phyloP scores from a whole-genome alignment of 148 eudicot genomes.

The Polygonum maritimum region DNA sequence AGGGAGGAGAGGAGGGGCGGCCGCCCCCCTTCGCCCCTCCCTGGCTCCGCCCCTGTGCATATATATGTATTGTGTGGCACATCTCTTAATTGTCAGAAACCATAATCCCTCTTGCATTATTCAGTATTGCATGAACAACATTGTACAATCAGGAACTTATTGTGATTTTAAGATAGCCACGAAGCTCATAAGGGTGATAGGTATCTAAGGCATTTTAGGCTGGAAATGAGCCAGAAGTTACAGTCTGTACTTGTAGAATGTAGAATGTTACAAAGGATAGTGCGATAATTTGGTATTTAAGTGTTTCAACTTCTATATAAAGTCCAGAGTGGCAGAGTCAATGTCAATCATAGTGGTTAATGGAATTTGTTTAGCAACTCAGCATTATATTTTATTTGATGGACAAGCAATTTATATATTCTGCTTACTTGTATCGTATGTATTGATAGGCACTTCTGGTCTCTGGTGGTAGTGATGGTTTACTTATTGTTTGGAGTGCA shows the following conservation, averaged over 20 bases:
- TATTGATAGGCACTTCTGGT: conserved; percentile 73
- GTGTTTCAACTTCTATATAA: not conserved
- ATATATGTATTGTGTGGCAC: not conserved
- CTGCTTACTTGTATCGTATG: not conserved
- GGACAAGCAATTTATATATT: not conserved
- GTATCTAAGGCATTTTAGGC: not conserved
- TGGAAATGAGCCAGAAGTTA: not conserved
- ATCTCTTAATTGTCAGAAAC: not conserved
- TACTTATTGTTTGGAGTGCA: conserved; percentile 87
- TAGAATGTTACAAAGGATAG: not conserved
- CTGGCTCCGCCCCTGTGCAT: too few species aligned
- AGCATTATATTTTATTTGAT: not conserved
- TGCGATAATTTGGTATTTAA: not conserved
- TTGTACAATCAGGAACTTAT: not conserved
- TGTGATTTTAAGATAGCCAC: not conserved
- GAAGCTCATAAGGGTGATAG: not conserved
- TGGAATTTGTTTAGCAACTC: not conserved
- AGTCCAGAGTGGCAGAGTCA: not conserved
- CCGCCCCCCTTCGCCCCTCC: too few species aligned
- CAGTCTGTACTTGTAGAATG: not conserved
- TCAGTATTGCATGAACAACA: not conserved
- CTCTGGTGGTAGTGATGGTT: conserved; percentile 97
- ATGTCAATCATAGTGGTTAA: not conserved
- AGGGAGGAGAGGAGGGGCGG: too few species aligned
- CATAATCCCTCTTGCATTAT: not conserved